Evolutionary conservation across 176 grass and related monocot species (phyloP).

Genomic region (Oryza meridionalis): DNA sequence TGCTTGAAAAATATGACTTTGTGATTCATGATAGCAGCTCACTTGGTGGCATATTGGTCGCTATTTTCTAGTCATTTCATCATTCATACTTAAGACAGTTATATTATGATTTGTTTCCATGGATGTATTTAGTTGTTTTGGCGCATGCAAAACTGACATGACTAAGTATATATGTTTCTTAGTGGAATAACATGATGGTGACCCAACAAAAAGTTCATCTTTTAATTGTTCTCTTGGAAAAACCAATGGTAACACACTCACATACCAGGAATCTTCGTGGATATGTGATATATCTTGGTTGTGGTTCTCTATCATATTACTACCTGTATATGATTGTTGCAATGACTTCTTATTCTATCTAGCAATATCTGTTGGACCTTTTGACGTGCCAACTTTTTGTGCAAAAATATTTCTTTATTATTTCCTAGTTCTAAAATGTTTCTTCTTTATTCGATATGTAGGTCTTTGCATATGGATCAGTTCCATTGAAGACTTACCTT

Average conservation of each 20-base stretch:
- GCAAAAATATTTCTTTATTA: background rate
- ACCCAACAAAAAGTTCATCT: background rate
- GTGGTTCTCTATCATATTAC: slow-evolving; percentile 7
- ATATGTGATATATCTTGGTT: background rate
- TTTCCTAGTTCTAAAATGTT: background rate
- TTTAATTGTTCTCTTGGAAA: slow-evolving; percentile 12
- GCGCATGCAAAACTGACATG: slow-evolving; percentile 5
- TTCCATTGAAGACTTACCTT: slow-evolving; percentile 95
- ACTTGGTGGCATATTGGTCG: slow-evolving; percentile 8
- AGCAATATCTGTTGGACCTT: slow-evolving; percentile 10
- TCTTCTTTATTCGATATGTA: slow-evolving; percentile 32
- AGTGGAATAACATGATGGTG: background rate
- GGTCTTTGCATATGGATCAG: slow-evolving; percentile 88
- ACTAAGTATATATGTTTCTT: background rate
- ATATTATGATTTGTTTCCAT: background rate
- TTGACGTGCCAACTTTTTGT: background rate
- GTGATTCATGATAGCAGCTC: background rate
- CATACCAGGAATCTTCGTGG: background rate
- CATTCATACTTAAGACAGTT: background rate
- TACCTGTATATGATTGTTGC: slow-evolving; percentile 22
- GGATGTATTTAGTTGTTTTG: background rate
- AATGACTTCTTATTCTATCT: slow-evolving; percentile 16
- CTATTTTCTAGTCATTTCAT: background rate
- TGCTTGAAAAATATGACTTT: background rate
- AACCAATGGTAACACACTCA: slow-evolving; percentile 13